Evolutionary conservation across 2,329 filamentous ascomycete genomes (phyloP), one percentile per base, ranked within the genome.

Genomic region (Fusarium citri): DNA sequence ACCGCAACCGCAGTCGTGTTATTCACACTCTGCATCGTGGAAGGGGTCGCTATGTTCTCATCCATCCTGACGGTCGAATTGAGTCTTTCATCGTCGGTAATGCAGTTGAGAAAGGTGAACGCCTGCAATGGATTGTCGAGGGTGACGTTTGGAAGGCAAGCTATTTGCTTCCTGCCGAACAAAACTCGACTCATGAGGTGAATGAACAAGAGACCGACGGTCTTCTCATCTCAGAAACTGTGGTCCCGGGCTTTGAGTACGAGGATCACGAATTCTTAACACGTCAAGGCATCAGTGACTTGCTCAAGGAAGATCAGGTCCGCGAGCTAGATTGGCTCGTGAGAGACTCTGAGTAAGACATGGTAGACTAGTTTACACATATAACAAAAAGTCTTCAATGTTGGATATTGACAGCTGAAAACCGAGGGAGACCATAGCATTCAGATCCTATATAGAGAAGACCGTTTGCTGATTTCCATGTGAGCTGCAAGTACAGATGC

Each of bases 241-340:
- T 91, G 3, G 83, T 91, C 10, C 89, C 90, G 1, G 90, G 90
- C 0, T 92, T 92, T 72, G 89, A 91, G 73, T 91, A 83, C 70
- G 83, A 81, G 60, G 89, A 92, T 76, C 89, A 92, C 76, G 88
- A 91, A 74, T 92, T 92, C 72, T 81, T 93, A 72, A 83, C 81
- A 8, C 76, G 76, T 16, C 81, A 86, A 48, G 80, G 80, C 15
- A 80, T 91, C 68, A 75, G 78, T 42, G 78, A 84, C n/a, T 69
- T 92, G 30, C 77, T 92, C 3, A 83, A 83, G 0, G 74, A 82
- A 23, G 82, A 87, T 28, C 82, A 85, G 70, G 82, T 81, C 2
- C 74, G 79, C 63, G 82, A 86, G 72, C 73, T 91, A 72, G 74
- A 74, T 3, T 85, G 83, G 83, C 76, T 84, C 9, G 76, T 85